Evolutionary conservation across 2,329 filamentous ascomycete species (phyloP).

Genomic region (Periconia sp.): DNA sequence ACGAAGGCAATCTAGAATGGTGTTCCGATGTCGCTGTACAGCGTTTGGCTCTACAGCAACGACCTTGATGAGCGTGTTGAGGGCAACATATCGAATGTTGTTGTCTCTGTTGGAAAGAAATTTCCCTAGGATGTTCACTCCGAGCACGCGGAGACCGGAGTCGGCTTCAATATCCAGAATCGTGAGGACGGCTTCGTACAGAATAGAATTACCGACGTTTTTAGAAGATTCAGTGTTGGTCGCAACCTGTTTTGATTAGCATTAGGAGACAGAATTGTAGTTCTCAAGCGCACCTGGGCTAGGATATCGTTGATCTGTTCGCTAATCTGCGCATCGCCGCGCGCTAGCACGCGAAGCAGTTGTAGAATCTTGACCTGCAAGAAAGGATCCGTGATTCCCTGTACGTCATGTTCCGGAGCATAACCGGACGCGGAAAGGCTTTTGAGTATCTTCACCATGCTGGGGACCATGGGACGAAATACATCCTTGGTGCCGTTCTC

Average conservation of each 20-base stretch:
- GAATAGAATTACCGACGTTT: slow-evolving; percentile 97
- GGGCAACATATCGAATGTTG: slow-evolving; percentile 96
- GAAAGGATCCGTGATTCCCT: slow-evolving; percentile 97
- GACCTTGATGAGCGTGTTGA: slow-evolving; percentile 97
- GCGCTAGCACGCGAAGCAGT: slow-evolving; percentile 81
- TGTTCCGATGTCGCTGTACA: slow-evolving; percentile 95
- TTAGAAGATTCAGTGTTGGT: slow-evolving; percentile 98
- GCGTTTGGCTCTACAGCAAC: slow-evolving; percentile 98
- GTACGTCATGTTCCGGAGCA: slow-evolving; percentile 96
- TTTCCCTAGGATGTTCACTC: slow-evolving; percentile 97
- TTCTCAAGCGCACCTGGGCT: slow-evolving; percentile 64
- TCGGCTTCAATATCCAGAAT: slow-evolving; percentile 99
- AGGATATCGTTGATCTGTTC: slow-evolving; percentile 99
- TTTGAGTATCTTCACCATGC: slow-evolving; percentile 89
- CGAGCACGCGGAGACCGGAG: slow-evolving; percentile 88
- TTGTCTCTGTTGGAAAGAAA: slow-evolving; percentile 99
- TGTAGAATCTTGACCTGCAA: slow-evolving; percentile 95
- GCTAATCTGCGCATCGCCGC: slow-evolving; percentile 84
- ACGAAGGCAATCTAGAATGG: slow-evolving; percentile 91
- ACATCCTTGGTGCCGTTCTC: slow-evolving; percentile 89
- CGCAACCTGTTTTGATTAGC: slow-evolving; percentile 65
- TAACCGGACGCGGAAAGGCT: slow-evolving; percentile 93
- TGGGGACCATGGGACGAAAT: slow-evolving; percentile 85
- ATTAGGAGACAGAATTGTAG: neutral
- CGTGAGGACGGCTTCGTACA: slow-evolving; percentile 95